These are phyloP conservation scores for Biscogniauxia sp. DNA, from an alignment of 2,329 filamentous ascomycete species.

Conservation along the genomic window DNA sequence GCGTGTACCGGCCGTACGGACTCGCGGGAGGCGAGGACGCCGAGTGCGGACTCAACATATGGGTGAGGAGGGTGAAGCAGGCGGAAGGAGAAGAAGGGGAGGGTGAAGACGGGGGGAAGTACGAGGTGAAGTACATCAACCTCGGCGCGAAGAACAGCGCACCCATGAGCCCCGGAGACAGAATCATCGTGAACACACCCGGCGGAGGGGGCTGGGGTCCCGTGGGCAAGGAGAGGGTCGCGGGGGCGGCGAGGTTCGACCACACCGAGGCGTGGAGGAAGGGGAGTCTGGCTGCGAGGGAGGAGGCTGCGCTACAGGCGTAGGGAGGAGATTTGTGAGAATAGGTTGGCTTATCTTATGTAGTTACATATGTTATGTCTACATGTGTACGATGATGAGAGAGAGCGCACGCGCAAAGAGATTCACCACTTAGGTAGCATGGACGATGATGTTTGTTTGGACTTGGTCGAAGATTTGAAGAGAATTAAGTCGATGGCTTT, in stretches of 20 bases:
- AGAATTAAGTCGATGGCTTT: too few relatives aligned
- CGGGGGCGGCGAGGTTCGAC: constrained; percentile 49
- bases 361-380: too few relatives aligned
- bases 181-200: constrained; percentile 75
- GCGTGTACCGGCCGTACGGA: constrained; percentile 75
- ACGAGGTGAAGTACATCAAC: constrained; percentile 64
- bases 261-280: constrained; percentile 51
- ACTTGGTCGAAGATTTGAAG: too few relatives aligned
- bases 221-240: constrained; percentile 55
- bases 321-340: constrained; percentile 5
- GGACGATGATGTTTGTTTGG: too few relatives aligned
- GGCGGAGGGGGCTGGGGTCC: constrained; percentile 77
- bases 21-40: constrained; percentile 80
- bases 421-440: too few relatives aligned
- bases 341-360: background rate
- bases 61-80: constrained; percentile 53
- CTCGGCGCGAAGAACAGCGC: constrained; percentile 79
- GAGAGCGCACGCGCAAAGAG: too few relatives aligned
- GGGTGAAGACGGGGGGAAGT: constrained; percentile 38
- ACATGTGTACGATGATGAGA: too few relatives aligned
- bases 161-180: constrained; percentile 71
- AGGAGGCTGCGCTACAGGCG: constrained; percentile 58
- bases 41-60: constrained; percentile 77
- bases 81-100: constrained; percentile 27
- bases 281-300: constrained; percentile 55